Base-by-base conservation (phyloP, 495 filamentous ascomycete genomes). In the Alectoria sarmentosa region DNA sequence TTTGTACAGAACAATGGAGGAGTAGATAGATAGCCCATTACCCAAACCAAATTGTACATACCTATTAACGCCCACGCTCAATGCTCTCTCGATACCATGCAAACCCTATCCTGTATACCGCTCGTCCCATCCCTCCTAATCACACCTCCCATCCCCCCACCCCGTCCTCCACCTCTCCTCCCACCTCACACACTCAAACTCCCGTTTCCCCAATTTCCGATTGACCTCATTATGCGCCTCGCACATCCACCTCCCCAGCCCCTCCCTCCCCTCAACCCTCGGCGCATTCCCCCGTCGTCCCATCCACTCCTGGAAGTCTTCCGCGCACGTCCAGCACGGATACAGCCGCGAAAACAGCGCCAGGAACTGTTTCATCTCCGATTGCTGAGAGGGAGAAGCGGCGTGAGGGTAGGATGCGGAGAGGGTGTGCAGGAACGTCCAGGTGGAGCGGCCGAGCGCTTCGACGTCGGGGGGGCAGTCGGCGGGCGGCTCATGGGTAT, bases 171-270 rank as follows among this genome's bases (percentile, higher is more conserved):
- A 98, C 75, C 94, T 82, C 81, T 98, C 92, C 76, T 96, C 86
- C 91, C 93, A 96, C 72, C 83, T 85, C 30, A 77, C 78, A 77
- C 94, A 98, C 82, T 98, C 91, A 81, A 98, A 98, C 70, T 81
- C 81, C 70, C 84, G 79, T 81, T 98, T 98, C 65, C 94, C 94
- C 67, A 98, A 73, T 78, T 96, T 97, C 58, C 82, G 78, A 82
- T 98, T 98, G 30, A 98, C 94, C 69, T 90, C 92, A 79, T 98
- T 98, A 81, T 98, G 94, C 70, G 94, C 94, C 75, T 93, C 88
- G 71, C 94, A 98, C 81, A 98, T 87, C 95, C 95, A 98, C 69
- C 79, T 81, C 49, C 92, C 94, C 71, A 98, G 91, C 71, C 89
- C 89, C 41, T 83, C 81, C 52, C 89, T 75, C 62, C 83, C 84